Evolutionary conservation across 2,329 filamentous ascomycete species (phyloP), one percentile per base, ranked within the genome.

Genomic region (Byssoonygena ceratinophila): DNA sequence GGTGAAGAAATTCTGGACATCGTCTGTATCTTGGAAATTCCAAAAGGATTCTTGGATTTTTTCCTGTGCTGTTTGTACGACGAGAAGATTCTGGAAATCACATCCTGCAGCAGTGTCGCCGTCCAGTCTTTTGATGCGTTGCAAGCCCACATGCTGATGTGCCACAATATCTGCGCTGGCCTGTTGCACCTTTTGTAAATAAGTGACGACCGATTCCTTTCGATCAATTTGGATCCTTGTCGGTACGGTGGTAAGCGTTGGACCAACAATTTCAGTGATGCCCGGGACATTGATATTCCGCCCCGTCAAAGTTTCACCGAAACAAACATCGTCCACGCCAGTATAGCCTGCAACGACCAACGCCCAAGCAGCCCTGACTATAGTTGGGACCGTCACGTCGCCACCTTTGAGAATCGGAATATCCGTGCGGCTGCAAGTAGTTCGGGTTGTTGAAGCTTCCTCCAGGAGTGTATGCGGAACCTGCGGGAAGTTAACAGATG

Each of bases 71-170:
- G 56, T 56, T 44, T 63, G 59, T 44, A 72, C 68, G 2, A 66
- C 67, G 4, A 72, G 59, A 36, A 72, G 59, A 50, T 65, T 72
- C 41, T 69, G 66, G 56, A 71, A 69, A 27, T 69, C 63, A 52
- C 68, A 71, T 27, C 66, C 69, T n/a, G 61, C 57, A 16, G 63
- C 62, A 5, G 65, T 61, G 50, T 71, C 66, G 1, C 72, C 65
- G 57, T 76, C 76, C n/a, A 80, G 63, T 20, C 71, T 68, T 22
- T 78, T 75, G 54, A 73, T 73, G 50, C 71, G 65, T 49, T 71
- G 70, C 12, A 73, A 51, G 5, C 70, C 71, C 7, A 77, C 72
- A 61, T 84, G 79, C 64, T 84, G 78, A 59, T 81, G 75, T 0
- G 78, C 75, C 2, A 82, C 80, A 46, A 77, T 71, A 7, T 71